Percentiles rank a stretch among this genome's conserved stretches.
These are phyloP conservation scores for Pseudocercospora vitis DNA, from an alignment of 2,329 filamentous ascomycete species.

Conservation along the genomic window DNA sequence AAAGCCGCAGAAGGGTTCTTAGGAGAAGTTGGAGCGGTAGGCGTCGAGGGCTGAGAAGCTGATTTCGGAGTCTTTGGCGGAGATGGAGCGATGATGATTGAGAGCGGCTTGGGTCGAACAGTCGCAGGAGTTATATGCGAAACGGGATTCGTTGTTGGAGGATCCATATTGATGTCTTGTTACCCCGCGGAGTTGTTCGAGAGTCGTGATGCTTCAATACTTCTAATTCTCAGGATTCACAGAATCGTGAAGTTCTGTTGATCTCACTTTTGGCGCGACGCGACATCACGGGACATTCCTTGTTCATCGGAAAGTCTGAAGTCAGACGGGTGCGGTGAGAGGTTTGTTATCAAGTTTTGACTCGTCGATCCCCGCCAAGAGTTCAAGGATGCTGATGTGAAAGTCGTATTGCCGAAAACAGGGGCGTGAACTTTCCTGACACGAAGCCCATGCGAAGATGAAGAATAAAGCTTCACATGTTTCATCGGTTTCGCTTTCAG, in stretches of 20 bases:
- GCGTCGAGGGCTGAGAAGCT: neutral
- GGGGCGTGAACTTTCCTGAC: neutral
- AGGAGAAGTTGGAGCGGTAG: conserved; percentile 2
- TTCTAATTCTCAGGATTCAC: neutral
- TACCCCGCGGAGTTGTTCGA: neutral
- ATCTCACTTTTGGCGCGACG: conserved; percentile 2
- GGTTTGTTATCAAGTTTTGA: neutral
- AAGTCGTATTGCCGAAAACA: neutral
- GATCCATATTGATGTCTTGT: neutral
- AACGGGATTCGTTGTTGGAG: neutral
- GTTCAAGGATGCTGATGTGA: neutral
- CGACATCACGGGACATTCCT: neutral
- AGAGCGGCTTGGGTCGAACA: conserved; percentile 6
- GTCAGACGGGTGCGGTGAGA: neutral
- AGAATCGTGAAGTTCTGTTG: neutral
- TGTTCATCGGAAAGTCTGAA: neutral
- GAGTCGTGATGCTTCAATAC: conserved; percentile 1
- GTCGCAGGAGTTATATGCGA: too few relatives aligned
- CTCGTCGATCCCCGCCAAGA: neutral
- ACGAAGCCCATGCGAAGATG: neutral
- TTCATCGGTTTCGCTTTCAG: too few relatives aligned
- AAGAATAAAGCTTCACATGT: neutral
- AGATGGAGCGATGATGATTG: neutral
- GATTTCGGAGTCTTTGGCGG: neutral
- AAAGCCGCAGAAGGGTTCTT: conserved; percentile 3